Conservation (phyloP, 2,329 filamentous ascomycete genomes). For the Coleophoma crateriformis region DNA sequence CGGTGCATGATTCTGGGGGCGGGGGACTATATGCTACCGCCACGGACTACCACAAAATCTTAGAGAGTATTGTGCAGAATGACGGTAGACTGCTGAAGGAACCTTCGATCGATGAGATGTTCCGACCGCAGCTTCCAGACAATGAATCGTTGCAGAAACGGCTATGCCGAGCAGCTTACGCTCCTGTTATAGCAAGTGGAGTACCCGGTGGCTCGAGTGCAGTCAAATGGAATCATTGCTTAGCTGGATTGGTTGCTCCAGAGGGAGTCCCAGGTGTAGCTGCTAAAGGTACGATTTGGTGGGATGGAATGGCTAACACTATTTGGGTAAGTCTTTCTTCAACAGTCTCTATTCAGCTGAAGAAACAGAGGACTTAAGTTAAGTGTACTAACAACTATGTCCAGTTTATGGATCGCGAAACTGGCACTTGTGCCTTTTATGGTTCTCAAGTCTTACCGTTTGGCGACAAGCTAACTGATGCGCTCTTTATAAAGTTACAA, state of each 20-base stretch:
- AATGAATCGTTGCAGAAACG: slow-evolving; percentile 26
- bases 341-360: neutral
- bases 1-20: slow-evolving; percentile 21
- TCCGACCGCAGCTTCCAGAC: slow-evolving; percentile 31
- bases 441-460: slow-evolving; percentile 34
- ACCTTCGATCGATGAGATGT: slow-evolving; percentile 35
- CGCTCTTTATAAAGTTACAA: neutral
- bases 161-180: slow-evolving; percentile 7
- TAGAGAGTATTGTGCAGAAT: slow-evolving; percentile 39
- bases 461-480: slow-evolving; percentile 21
- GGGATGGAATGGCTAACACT: slow-evolving; percentile 2
- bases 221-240: slow-evolving; percentile 15
- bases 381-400: neutral
- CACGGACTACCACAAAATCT: slow-evolving; percentile 33
- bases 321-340: neutral
- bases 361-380: too few relatives aligned
- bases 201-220: slow-evolving; percentile 1
- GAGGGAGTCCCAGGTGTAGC: neutral
- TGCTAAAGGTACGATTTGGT: slow-evolving; percentile 12
- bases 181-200: too few relatives aligned
- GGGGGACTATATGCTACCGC: slow-evolving; percentile 29
- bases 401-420: slow-evolving; percentile 23
- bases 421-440: slow-evolving; percentile 32
- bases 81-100: slow-evolving; percentile 37
- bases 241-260: slow-evolving; percentile 35